These are phyloP conservation scores for Fusarium nygamai DNA, from an alignment of 2,329 filamentous ascomycete species.

Conservation along the genomic window DNA sequence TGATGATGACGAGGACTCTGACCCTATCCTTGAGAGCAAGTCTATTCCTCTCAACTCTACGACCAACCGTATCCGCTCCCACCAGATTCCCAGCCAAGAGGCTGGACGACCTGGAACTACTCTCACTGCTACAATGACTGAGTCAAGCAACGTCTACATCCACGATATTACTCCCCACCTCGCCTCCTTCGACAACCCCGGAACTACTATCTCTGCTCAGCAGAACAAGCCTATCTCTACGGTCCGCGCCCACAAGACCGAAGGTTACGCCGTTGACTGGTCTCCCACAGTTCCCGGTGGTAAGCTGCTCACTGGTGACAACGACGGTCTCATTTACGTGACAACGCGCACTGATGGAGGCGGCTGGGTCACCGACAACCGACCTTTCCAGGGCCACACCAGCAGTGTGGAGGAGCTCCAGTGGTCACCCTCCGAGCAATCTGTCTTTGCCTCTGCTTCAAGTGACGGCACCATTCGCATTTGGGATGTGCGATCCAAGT, in stretches of 20 bases:
- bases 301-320: conserved; percentile 91
- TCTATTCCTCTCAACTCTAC: conserved; percentile 86
- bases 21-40: conserved; percentile 94
- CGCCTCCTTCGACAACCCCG: conserved; percentile 88
- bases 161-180: conserved; percentile 95
- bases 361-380: conserved; percentile 86
- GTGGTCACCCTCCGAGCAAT: conserved; percentile 93
- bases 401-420: conserved; percentile 93
- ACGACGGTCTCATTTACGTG: conserved; percentile 86
- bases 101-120: conserved; percentile 79
- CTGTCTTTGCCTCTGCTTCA: conserved; percentile 93
- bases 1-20: conserved; percentile 79
- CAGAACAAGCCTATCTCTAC: conserved; percentile 91
- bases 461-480: conserved; percentile 95
- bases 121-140: conserved; percentile 90
- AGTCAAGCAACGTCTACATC: conserved; percentile 87
- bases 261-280: conserved; percentile 99
- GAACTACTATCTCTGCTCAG: conserved; percentile 79
- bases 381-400: conserved; percentile 84
- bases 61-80: conserved; percentile 91
- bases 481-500: conserved; percentile 95
- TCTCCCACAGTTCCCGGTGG: conserved; percentile 80
- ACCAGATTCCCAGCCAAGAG: conserved; percentile 80
- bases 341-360: conserved; percentile 89
- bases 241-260: conserved; percentile 88